These are phyloP conservation scores for Naganishia kalamii DNA, from an alignment of 768 basidiomycete genomes.

Conservation along the genomic window DNA sequence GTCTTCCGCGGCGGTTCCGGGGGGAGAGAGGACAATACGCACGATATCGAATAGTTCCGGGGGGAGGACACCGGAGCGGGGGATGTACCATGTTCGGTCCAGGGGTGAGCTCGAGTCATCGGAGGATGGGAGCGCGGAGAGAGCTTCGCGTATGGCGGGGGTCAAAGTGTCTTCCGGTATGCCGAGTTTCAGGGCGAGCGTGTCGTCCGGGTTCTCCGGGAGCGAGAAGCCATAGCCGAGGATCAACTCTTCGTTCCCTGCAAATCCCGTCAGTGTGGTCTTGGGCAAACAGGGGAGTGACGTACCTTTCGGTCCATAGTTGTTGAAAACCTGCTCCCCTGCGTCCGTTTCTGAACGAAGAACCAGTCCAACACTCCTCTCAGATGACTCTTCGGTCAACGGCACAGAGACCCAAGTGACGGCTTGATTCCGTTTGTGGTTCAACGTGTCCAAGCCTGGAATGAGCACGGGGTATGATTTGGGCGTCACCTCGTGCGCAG, in stretches of 20 bases:
- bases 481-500: conserved; percentile 1
- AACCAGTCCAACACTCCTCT: conserved; percentile 57
- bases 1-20: conserved; percentile 36
- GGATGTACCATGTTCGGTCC: conserved; percentile 5
- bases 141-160: conserved; percentile 26
- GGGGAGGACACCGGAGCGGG: conserved; percentile 36
- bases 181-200: conserved; percentile 70
- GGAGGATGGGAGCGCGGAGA: conserved; percentile 43
- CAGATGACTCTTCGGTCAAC: neutral
- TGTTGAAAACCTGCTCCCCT: conserved; percentile 69
- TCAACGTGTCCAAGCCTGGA: neutral
- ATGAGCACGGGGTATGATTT: conserved; percentile 8
- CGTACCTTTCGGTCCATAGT: conserved; percentile 73
- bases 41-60: conserved; percentile 41
- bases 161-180: conserved; percentile 45
- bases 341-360: conserved; percentile 50
- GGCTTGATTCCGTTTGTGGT: conserved; percentile 62
- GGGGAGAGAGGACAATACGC: conserved; percentile 39
- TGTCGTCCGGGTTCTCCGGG: conserved; percentile 73
- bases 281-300: neutral
- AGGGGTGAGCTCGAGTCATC: neutral
- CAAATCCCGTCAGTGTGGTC: neutral
- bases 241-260: conserved; percentile 73
- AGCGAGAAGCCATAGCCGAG: conserved; percentile 82
- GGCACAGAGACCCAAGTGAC: conserved; percentile 67